These are phyloP conservation scores for Capillidium rhysosporum DNA, from an alignment of 371 early-diverging fungal species.

Conservation along the genomic window DNA sequence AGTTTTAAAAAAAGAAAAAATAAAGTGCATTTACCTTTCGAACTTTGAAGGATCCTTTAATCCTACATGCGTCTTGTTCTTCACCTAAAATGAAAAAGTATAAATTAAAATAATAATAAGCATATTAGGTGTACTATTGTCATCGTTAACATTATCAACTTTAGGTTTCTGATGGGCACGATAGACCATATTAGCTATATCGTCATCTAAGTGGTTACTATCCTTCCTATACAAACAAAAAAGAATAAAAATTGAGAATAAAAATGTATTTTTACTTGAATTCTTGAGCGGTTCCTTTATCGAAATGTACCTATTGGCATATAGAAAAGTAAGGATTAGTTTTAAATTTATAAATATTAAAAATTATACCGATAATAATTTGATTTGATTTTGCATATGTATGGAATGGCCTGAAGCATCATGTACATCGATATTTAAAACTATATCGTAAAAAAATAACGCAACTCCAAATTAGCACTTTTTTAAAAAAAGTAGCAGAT, in stretches of 20 bases:
- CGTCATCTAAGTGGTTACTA: neutral
- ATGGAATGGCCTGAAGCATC: constrained; percentile 23
- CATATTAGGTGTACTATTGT: neutral
- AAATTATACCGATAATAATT: constrained; percentile 18
- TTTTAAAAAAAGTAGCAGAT: neutral
- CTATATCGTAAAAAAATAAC: constrained; percentile 6
- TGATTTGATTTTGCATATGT: constrained; percentile 18
- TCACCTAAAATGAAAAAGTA: no score
- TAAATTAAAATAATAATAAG: neutral
- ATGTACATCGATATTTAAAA: constrained; percentile 16
- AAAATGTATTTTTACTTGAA: constrained; percentile 11
- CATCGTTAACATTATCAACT: neutral
- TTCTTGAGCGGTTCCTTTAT: constrained; percentile 16
- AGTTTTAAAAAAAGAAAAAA: neutral
- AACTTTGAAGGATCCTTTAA: constrained; percentile 48
- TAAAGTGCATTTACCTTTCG: constrained; percentile 27
- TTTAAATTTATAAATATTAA: neutral
- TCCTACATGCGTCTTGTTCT: constrained; percentile 35
- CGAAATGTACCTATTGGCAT: constrained; percentile 25
- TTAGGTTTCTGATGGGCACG: neutral
- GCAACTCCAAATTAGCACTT: no score
- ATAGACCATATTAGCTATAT: neutral
- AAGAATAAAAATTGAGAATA: neutral
- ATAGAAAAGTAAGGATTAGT: no score
- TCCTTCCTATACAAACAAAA: neutral